Evolutionary conservation across 148 eudicot species (phyloP).

Genomic region (Silene conica): DNA sequence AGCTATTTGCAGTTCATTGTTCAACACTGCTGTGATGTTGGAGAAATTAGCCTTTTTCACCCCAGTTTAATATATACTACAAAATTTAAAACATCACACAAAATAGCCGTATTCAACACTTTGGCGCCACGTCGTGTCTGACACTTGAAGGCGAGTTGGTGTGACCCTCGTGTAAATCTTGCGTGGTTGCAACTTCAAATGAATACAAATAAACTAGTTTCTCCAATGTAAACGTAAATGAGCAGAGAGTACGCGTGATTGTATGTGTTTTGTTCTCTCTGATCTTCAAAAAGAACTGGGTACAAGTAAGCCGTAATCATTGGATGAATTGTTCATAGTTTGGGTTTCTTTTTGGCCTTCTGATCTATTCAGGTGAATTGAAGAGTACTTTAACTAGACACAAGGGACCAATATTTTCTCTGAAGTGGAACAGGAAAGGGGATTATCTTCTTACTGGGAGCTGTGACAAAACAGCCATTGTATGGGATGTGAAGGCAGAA

Average conservation of each 20-base stretch:
- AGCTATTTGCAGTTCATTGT: not conserved
- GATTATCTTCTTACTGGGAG: conserved; percentile 80
- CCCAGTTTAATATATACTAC: not conserved
- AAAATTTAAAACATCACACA: no score
- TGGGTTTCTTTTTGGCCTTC: not conserved
- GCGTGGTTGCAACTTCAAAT: not conserved
- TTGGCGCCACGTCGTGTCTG: no score
- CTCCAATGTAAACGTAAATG: not conserved
- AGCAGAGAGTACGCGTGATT: not conserved
- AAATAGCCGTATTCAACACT: no score
- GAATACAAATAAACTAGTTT: conserved; percentile 1
- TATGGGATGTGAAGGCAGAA: conserved; percentile 64
- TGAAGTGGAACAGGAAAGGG: conserved; percentile 75
- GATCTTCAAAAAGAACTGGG: not conserved
- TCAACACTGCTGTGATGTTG: not conserved
- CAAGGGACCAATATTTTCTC: conserved; percentile 54
- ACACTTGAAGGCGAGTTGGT: no score
- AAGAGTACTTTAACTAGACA: conserved; percentile 49
- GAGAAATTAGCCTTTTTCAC: not conserved
- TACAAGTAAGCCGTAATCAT: not conserved
- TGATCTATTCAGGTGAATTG: conserved; percentile 40
- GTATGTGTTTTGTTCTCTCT: not conserved
- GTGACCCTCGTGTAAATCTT: not conserved
- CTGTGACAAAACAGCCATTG: conserved; percentile 60
- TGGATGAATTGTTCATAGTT: not conserved